A percentile compares a stretch with the other conserved stretches of the same genome.
phyloP scores from a whole-genome alignment of 2,329 filamentous ascomycete species.

The Cercospora sp. region DNA sequence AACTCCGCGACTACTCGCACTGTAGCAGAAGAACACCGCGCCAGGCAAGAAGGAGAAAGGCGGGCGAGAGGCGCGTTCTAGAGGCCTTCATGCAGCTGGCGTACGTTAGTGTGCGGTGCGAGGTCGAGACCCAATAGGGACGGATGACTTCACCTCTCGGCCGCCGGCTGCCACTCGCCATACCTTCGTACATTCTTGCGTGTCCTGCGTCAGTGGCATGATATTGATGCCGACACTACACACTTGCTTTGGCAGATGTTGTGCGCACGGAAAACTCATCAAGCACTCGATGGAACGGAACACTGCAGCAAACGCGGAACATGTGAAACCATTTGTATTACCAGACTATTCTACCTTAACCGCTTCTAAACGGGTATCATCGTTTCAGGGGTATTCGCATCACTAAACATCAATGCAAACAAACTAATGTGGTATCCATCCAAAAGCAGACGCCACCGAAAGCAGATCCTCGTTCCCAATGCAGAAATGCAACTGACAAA shows the following conservation, averaged over 20 bases:
- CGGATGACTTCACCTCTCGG: slow-evolving; percentile 8
- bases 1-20: background rate
- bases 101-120: background rate
- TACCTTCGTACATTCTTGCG: background rate
- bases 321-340: slow-evolving; percentile 11
- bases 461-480: slow-evolving; percentile 16
- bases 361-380: slow-evolving; percentile 17
- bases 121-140: background rate
- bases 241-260: background rate
- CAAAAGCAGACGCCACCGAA: slow-evolving; percentile 20
- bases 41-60: slow-evolving; percentile 1
- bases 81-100: background rate
- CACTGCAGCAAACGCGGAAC: slow-evolving; percentile 3
- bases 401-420: slow-evolving; percentile 15
- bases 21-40: background rate
- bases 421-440: slow-evolving; percentile 22
- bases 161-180: background rate
- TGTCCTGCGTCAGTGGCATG: background rate
- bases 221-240: background rate
- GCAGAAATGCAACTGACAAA: slow-evolving; percentile 22
- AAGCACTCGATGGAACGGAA: background rate
- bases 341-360: slow-evolving; percentile 11
- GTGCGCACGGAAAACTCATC: background rate
- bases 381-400: slow-evolving; percentile 17
- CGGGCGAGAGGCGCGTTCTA: slow-evolving; percentile 1